Evolutionary conservation across 202 grass and related monocot species (phyloP), one percentile per base, ranked within the genome.

Genomic region (Musa balbisiana): DNA sequence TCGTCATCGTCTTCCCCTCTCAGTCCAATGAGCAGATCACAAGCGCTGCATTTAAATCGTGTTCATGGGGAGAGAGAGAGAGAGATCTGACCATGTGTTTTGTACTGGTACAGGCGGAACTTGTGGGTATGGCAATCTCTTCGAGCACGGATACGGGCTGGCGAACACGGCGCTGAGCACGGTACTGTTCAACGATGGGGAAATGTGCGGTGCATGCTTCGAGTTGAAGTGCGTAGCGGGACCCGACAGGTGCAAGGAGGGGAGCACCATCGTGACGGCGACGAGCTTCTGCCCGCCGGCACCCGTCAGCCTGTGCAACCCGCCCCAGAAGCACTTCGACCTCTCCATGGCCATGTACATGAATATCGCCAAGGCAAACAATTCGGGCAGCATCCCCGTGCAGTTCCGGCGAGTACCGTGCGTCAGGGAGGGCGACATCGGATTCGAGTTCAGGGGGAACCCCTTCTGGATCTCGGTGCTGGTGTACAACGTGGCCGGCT

Each of bases 121-220:
- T 16, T 96, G 92, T 72, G 92, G 89, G 9, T 96, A 96, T 51
- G 86, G 82, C 52, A 56, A 96, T 72, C 22, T 96, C 55, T 81
- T 89, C 84, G 24, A 9, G 53, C 80, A 77, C 1, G 88, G 92
- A 9, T 96, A 96, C 55, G 92, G 92, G 23, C 84, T 86, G 50
- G 64, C 14, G 11, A 85, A 76, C 53, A 51, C 86, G 59, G 88
- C 92, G 62, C 77, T 96, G 78, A 91, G 88, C 88, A 85, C 88
- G 10, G 88, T 82, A 21, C 73, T 96, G 0, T 91, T 87, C 85
- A 80, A 82, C 73, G 58, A 85, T 51, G 85, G 80, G 27, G 83
- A 71, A 26, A 69, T 79, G n/a, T 91, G 89, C 73, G 89, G 91
- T 6, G 51, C 71, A 9, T 81, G 69, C 49, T 81, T 52, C 60